Evolutionary conservation across 1,284 basidiomycete genomes (phyloP), one percentile per base, ranked within the genome.

Genomic region (Pseudomicrostroma phylloplanum): DNA sequence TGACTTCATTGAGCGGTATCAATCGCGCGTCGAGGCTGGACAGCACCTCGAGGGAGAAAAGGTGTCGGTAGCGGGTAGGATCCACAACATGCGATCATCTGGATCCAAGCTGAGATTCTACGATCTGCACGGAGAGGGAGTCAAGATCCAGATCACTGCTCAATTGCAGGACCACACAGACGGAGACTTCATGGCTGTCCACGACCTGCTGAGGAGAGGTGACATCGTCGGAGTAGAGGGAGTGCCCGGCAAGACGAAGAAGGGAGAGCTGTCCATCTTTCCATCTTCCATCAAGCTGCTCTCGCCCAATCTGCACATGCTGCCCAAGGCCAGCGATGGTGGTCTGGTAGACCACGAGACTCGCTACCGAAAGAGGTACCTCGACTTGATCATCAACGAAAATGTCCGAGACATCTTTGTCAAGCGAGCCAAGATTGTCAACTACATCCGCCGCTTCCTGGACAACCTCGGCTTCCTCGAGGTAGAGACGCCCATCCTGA

Each of bases 401-500:
- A 85, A 88, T 71, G 92, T 92, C 17, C 88, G 96, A 71, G 87
- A 89, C 69, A 87, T 94, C 69, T 98, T 98, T 81, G 83, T 96
- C 81, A 90, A 90, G 59, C 88, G 94, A 66, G 80, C 81, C 58
- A 78, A 79, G 66, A 78, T 79, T 63, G 77, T 80, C 70, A 77
- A 79, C 68, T 80, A 81, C 70, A 84, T 96, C 72, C 87, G 94
- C 63, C 88, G 88, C 40, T 63, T 36, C 58, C 82, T 99, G 65
- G 93, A 97, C 80, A 83, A 85, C 73, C 86, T 90, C 53, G 94
- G 93, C 49, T 99, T 99, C 85, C 86, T 98, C 81, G 96, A 99
- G 82, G 93, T 98, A 65, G 94, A 99, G 82, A 99, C 94, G 6
- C 94, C 96, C 9, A 96, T 99, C 85, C 98, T 92, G 83, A 93